Percentiles rank a stretch among this genome's conserved stretches.
phyloP scores from a whole-genome alignment of 176 grass and related monocot genomes.

The Phyllostachys edulis region DNA sequence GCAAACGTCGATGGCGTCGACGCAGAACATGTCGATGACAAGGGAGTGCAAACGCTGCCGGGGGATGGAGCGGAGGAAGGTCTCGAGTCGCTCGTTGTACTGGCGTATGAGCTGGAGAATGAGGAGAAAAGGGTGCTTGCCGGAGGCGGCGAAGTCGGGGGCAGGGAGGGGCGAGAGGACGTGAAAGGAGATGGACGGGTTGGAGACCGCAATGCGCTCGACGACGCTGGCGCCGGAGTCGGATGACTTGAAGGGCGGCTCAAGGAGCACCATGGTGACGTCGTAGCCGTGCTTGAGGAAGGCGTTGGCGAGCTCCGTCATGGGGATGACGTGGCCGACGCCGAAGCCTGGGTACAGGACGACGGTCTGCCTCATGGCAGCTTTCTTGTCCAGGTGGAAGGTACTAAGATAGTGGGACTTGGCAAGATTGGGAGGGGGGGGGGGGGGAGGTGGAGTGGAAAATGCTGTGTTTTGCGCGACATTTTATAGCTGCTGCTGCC shows the following conservation, averaged over 20 bases:
- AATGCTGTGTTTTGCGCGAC: too few species aligned
- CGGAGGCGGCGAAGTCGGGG: conserved; percentile 1
- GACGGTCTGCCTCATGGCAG: conserved; percentile 23
- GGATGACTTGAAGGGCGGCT: conserved; percentile 15
- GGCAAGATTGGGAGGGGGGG: not conserved
- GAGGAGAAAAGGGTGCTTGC: conserved; percentile 13
- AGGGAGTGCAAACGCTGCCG: conserved; percentile 6
- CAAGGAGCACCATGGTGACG: conserved; percentile 18
- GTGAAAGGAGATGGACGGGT: conserved; percentile 28
- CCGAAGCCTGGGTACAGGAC: conserved; percentile 23
- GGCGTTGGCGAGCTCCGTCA: conserved; percentile 21
- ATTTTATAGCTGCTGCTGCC: not conserved
- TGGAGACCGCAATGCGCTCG: conserved; percentile 1
- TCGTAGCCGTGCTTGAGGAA: conserved; percentile 13
- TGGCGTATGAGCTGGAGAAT: not conserved
- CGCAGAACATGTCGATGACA: conserved; percentile 24
- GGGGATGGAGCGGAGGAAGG: conserved; percentile 23
- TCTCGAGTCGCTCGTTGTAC: conserved; percentile 20
- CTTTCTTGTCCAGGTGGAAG: too few species aligned
- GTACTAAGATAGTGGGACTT: not conserved
- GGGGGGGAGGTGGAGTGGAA: not conserved
- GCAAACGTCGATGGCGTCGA: conserved; percentile 10
- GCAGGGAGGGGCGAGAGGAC: not conserved
- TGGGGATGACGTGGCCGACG: conserved; percentile 10
- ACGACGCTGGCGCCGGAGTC: not conserved